Evolutionary conservation across 768 basidiomycete species (phyloP).

Genomic region (Crassisporium funariophilum): DNA sequence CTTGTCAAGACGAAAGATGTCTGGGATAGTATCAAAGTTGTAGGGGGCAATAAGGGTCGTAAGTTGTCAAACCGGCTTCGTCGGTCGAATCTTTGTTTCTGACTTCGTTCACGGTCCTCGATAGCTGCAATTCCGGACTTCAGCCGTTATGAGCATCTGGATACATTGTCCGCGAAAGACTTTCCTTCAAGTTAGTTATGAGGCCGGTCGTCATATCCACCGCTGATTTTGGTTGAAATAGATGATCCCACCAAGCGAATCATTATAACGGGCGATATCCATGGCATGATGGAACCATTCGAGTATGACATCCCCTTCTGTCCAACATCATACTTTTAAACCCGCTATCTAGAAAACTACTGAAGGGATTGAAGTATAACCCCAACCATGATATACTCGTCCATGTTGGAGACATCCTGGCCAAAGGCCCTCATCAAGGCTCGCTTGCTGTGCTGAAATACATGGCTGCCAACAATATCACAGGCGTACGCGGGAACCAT

Average conservation of each 20-base stretch:
- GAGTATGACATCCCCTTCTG: conserved; percentile 47
- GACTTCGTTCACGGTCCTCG: too few relatives aligned
- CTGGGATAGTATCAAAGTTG: background rate
- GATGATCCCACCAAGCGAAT: conserved; percentile 57
- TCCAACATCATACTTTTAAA: background rate
- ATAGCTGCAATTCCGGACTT: conserved; percentile 56
- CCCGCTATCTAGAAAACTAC: conserved; percentile 50
- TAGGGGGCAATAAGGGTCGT: background rate
- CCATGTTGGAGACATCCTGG: conserved; percentile 81
- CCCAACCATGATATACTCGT: conserved; percentile 67
- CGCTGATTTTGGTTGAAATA: conserved; percentile 22
- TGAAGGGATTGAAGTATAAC: conserved; percentile 62
- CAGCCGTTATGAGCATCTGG: conserved; percentile 44
- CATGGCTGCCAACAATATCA: conserved; percentile 62
- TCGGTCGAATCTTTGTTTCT: too few relatives aligned
- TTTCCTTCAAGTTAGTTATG: conserved; percentile 54
- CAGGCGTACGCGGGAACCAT: conserved; percentile 92
- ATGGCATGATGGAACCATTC: conserved; percentile 75
- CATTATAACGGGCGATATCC: conserved; percentile 86
- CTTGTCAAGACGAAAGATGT: background rate
- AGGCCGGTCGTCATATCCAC: background rate
- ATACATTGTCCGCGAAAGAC: conserved; percentile 45
- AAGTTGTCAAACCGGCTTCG: too few relatives aligned
- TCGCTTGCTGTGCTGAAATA: conserved; percentile 66
- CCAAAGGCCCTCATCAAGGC: conserved; percentile 64